Conservation (phyloP, 148 eudicot genomes). For the Rhododendron ovatum region DNA sequence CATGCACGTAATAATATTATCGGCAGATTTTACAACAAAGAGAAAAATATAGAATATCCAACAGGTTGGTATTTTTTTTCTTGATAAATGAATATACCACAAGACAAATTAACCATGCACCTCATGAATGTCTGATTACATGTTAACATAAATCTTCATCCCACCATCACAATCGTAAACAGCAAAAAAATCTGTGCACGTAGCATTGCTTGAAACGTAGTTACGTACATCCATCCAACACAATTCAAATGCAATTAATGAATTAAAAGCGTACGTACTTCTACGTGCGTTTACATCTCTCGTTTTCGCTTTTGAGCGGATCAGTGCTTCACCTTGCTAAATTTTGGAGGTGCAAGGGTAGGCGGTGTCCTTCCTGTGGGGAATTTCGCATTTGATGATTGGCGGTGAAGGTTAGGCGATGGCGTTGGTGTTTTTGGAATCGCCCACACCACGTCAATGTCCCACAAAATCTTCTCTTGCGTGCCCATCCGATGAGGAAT, state of each 20-base stretch:
- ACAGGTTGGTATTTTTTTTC: background rate
- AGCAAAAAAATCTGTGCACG: background rate
- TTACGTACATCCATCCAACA: background rate
- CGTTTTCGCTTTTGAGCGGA: background rate
- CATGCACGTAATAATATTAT: background rate
- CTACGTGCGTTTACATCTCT: background rate
- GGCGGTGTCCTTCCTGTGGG: background rate
- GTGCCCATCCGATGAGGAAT: constrained; percentile 13
- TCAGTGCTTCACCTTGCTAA: background rate
- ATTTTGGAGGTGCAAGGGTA: background rate
- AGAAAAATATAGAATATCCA: background rate
- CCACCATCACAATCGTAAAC: background rate
- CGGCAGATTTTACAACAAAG: background rate
- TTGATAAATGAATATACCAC: background rate
- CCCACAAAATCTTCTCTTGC: constrained; percentile 15
- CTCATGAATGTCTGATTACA: background rate
- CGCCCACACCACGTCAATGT: constrained; percentile 5
- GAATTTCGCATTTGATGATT: background rate
- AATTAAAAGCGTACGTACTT: background rate
- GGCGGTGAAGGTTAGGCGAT: background rate
- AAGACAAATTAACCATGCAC: background rate
- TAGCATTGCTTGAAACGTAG: background rate
- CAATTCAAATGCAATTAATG: background rate
- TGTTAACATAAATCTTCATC: background rate
- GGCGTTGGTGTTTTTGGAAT: background rate